phyloP scores from a whole-genome alignment of 2,329 filamentous ascomycete genomes.

The Microascus cirrosus region DNA sequence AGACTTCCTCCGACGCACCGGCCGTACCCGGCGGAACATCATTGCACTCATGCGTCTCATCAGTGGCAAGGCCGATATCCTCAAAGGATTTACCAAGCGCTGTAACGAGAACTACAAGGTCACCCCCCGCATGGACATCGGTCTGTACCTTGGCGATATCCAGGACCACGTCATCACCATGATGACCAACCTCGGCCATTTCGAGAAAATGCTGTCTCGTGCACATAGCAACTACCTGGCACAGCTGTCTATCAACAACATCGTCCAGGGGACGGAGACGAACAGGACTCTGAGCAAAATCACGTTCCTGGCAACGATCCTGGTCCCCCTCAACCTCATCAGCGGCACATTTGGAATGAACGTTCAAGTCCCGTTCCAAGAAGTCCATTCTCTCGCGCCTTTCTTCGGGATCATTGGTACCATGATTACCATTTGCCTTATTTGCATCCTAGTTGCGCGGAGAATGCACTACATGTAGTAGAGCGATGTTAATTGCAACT shows the following conservation, averaged over 20 bases:
- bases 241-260: constrained; percentile 84
- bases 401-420: constrained; percentile 40
- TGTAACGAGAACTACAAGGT: constrained; percentile 97
- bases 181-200: constrained; percentile 92
- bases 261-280: constrained; percentile 75
- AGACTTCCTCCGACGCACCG: constrained; percentile 76
- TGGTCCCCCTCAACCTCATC: constrained; percentile 92
- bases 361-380: constrained; percentile 57
- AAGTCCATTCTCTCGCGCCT: constrained; percentile 37
- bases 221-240: constrained; percentile 94
- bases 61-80: constrained; percentile 95
- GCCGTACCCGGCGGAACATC: constrained; percentile 84
- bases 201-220: constrained; percentile 93
- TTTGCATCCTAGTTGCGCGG: constrained; percentile 34
- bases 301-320: constrained; percentile 82
- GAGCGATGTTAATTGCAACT: too few relatives aligned
- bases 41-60: constrained; percentile 88
- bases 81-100: constrained; percentile 93
- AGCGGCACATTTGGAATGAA: constrained; percentile 87
- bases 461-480: constrained; percentile 32
- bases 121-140: constrained; percentile 91
- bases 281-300: constrained; percentile 92
- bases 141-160: constrained; percentile 91
- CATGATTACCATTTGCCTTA: constrained; percentile 40
- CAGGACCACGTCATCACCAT: constrained; percentile 99